A percentile compares a stretch with the other conserved stretches of the same genome.
These are phyloP conservation scores for Phanerochaete sordida DNA, from an alignment of 768 basidiomycete species.

Conservation along the genomic window DNA sequence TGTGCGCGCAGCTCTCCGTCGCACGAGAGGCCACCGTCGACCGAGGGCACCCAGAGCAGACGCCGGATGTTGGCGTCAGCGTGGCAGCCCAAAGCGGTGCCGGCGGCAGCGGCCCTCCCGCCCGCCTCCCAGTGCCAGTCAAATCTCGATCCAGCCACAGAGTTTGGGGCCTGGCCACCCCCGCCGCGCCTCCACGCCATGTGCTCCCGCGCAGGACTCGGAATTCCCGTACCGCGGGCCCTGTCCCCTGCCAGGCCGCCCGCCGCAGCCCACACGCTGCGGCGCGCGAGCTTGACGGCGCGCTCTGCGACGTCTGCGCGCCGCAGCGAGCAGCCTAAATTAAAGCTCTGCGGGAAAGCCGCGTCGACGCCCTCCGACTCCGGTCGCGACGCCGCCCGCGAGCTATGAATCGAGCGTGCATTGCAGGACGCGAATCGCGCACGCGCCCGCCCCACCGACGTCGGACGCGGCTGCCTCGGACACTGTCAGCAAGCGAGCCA, in stretches of 20 bases:
- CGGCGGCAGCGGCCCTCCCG: background rate
- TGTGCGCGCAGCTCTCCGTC: background rate
- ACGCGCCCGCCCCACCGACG: no score
- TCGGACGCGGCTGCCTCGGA: no score
- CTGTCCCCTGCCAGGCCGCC: background rate
- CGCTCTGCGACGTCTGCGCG: no score
- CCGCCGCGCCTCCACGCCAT: background rate
- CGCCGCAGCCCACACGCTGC: no score
- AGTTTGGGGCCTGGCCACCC: background rate
- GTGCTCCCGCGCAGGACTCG: background rate
- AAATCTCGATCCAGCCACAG: slow-evolving; percentile 1
- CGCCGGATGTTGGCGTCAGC: background rate
- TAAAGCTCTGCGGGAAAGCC: no score
- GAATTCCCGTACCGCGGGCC: background rate
- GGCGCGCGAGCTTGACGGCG: background rate
- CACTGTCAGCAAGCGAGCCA: no score
- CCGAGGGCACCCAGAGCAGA: no score
- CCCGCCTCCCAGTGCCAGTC: background rate
- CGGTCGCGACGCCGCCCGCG: no score
- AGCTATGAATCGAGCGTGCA: no score
- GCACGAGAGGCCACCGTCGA: background rate
- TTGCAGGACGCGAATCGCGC: no score
- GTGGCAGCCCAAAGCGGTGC: slow-evolving; percentile 2
- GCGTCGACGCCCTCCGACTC: no score
- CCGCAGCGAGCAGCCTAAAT: no score